Evolutionary conservation across 208 protist species (phyloP).

Genomic region (Leishmania turanica): DNA sequence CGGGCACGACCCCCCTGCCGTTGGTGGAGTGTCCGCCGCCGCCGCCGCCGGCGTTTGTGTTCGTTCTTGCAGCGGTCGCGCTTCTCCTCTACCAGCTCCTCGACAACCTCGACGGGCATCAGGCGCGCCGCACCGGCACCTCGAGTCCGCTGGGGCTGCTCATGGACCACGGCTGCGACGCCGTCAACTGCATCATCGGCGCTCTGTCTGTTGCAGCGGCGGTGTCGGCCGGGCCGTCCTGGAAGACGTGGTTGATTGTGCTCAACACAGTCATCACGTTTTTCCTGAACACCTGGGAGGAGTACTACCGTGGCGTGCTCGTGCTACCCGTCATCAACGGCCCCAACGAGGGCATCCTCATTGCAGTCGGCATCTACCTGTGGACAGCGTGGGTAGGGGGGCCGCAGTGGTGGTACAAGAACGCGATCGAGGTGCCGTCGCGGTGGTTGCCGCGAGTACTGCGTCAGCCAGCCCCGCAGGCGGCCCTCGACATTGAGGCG

Average conservation of each 20-base stretch:
- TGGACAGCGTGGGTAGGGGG: slow-evolving; percentile 66
- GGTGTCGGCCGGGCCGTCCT: slow-evolving; percentile 58
- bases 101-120: slow-evolving; percentile 95
- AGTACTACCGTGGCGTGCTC: slow-evolving; percentile 88
- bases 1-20: slow-evolving; percentile 4
- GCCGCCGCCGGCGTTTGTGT: slow-evolving; percentile 73
- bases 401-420: slow-evolving; percentile 71
- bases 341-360: slow-evolving; percentile 88
- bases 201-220: slow-evolving; percentile 52
- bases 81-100: slow-evolving; percentile 89
- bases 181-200: slow-evolving; percentile 78
- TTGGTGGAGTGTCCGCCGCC: slow-evolving; percentile 34
- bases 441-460: slow-evolving; percentile 51
- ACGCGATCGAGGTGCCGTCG: slow-evolving; percentile 50
- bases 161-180: slow-evolving; percentile 95
- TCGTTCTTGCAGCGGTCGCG: slow-evolving; percentile 49
- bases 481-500: not conserved
- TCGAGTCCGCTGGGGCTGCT: slow-evolving; percentile 94
- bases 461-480: slow-evolving; percentile 47
- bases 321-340: slow-evolving; percentile 90
- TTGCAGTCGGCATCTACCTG: slow-evolving; percentile 62
- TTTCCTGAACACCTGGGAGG: slow-evolving; percentile 89
- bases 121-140: slow-evolving; percentile 89
- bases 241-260: slow-evolving; percentile 70
- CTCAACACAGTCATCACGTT: slow-evolving; percentile 64